Base-by-base conservation (phyloP, 2,329 filamentous ascomycete genomes). In the Colletotrichum tamarilloi region DNA sequence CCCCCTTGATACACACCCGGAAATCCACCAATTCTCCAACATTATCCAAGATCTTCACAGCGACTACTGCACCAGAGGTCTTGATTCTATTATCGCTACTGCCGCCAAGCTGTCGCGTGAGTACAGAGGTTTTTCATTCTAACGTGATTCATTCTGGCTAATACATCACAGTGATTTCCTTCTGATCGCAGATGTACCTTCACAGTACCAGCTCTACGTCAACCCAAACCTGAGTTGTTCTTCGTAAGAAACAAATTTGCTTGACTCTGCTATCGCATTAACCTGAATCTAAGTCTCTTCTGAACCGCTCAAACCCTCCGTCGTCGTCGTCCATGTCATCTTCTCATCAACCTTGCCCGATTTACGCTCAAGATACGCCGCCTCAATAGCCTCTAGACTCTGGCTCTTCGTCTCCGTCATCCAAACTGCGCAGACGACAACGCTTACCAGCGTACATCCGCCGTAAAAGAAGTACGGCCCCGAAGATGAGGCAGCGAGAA, bases 391-490 rank as follows among this genome's bases (percentile, higher is more conserved):
- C 28, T 85, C 83, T 2, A 87, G 77, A 22, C 80, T 83, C 5
- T 80, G 78, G 0, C 84, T 84, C 12, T 80, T 79, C 0, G 85
- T 87, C 77, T 87, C 85, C 0, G 77, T 76, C 85, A 87, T 86
- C 68, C 80, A 83, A 1, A 84, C 28, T 7, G 78, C 76, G 14
- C 82, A 81, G 28, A 82, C 76, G 14, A 82, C 57, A 0, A 82
- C 81, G 6, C 81, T 82, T 0, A 82, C 71, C 2, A 85, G 70
- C 4, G 83, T 82, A 42, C 81, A 83, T 2, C 77, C 79, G 0
- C 82, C 85, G 71, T 86, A 87, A 57, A 87, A 79, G 72, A 85
- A 86, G 68, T 87, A 87, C 0, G 84, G 83, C 0, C 82, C 85
- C 62, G 79, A 86, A 0, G 79, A 77, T 0, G 84, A 81, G 26